These are phyloP conservation scores for Vigna radiata DNA, from an alignment of 306 rosid genomes.

Conservation along the genomic window DNA sequence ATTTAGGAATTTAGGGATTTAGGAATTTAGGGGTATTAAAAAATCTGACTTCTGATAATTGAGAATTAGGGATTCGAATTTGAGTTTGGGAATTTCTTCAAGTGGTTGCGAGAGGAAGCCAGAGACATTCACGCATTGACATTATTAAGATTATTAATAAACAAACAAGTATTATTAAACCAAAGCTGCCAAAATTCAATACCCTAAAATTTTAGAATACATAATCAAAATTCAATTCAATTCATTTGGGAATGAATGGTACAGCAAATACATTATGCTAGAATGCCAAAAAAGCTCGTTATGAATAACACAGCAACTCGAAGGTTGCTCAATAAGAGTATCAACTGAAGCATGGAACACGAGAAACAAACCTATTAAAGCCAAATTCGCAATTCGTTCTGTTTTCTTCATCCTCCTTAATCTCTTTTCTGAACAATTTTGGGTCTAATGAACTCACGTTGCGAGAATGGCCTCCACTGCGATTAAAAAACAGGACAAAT, in stretches of 20 bases:
- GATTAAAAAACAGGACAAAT: conserved; percentile 43
- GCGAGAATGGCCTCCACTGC: conserved; percentile 57
- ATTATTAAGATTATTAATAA: not conserved
- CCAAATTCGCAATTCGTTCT: conserved; percentile 87
- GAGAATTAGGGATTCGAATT: no score
- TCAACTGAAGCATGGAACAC: not conserved
- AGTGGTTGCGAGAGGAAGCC: no score
- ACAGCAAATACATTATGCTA: not conserved
- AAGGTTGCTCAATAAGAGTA: not conserved
- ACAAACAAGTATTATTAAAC: not conserved
- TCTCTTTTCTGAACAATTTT: conserved; percentile 24
- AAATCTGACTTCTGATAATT: no score
- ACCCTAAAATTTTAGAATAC: not conserved
- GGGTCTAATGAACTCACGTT: conserved; percentile 49
- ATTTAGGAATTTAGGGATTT: no score
- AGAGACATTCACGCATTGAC: not conserved
- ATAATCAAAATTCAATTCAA: conserved; percentile 2
- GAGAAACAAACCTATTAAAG: conserved; percentile 71
- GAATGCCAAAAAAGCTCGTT: not conserved
- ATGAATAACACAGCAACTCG: not conserved
- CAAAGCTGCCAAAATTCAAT: not conserved
- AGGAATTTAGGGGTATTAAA: no score
- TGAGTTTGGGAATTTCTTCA: no score
- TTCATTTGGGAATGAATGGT: not conserved
- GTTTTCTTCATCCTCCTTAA: conserved; percentile 69